phyloP scores from a whole-genome alignment of 805 yeast species.

The Yarrowia osloensis region DNA sequence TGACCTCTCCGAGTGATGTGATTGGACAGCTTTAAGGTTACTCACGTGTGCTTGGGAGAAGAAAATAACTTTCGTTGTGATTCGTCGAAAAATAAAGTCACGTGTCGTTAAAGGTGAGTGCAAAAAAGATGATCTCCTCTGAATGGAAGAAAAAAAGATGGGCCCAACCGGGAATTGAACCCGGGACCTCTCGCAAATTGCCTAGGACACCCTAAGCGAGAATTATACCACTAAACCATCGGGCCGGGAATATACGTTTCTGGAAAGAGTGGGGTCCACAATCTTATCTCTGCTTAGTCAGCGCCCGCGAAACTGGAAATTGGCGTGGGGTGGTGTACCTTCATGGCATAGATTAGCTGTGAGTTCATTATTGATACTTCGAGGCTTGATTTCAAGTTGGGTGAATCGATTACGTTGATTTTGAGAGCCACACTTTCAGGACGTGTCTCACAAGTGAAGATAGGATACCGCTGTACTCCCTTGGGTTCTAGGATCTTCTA shows the following conservation, averaged over 20 bases:
- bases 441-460: too few species aligned
- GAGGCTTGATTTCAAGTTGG: too few species aligned
- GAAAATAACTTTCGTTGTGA: not conserved
- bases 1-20: not conserved
- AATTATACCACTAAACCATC: conserved; percentile 29
- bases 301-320: too few species aligned
- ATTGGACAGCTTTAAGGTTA: conserved; percentile 12
- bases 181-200: conserved; percentile 30
- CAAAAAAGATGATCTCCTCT: not conserved
- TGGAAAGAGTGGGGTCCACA: not conserved
- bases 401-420: too few species aligned
- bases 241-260: not conserved
- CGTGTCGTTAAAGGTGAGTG: not conserved
- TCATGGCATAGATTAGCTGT: too few species aligned
- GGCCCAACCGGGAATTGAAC: conserved; percentile 30
- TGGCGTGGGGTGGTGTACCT: too few species aligned
- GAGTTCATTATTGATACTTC: too few species aligned
- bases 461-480: too few species aligned
- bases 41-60: not conserved
- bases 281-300: not conserved
- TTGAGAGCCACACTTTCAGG: too few species aligned
- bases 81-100: not conserved
- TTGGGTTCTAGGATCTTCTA: too few species aligned
- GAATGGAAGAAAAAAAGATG: conserved; percentile 1
- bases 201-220: conserved; percentile 28